Evolutionary conservation across 139 green algal genomes (phyloP).

Genomic region (Coelastrella sp.): DNA sequence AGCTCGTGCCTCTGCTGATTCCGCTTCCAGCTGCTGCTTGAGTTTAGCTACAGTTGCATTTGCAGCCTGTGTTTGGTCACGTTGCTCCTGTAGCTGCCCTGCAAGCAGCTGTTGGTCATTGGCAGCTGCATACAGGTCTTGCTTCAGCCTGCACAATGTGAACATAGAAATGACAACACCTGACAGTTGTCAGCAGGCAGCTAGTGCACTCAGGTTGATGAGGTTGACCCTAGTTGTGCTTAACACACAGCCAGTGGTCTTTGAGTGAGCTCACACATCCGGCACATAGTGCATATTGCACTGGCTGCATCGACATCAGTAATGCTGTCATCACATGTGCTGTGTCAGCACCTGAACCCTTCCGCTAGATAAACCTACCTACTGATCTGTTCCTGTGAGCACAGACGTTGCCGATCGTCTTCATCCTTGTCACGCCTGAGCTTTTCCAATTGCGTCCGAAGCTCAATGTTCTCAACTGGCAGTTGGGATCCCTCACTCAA

Average conservation of each 20-base stretch:
- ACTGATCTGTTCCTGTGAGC: neutral
- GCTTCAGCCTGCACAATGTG: constrained; percentile 20
- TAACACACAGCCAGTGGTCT: neutral
- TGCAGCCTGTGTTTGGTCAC: neutral
- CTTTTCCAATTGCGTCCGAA: neutral
- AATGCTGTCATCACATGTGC: too few relatives aligned
- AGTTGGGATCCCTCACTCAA: neutral
- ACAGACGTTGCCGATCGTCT: neutral
- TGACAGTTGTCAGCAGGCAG: too few relatives aligned
- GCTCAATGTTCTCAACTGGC: neutral
- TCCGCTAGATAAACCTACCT: neutral
- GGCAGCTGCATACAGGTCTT: constrained; percentile 18
- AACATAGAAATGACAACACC: too few relatives aligned
- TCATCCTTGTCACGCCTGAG: neutral
- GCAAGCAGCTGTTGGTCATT: neutral
- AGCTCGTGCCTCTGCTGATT: neutral
- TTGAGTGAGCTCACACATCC: too few relatives aligned
- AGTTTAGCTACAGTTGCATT: neutral
- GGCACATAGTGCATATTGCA: too few relatives aligned
- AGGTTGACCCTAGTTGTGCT: too few relatives aligned
- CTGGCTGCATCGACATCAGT: too few relatives aligned
- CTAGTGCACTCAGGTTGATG: too few relatives aligned
- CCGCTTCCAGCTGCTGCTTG: constrained; percentile 19
- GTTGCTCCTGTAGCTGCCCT: constrained; percentile 29
- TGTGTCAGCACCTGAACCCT: too few relatives aligned